A percentile compares a stretch with the other conserved stretches of the same genome.
Conservation (phyloP, 352 stramenopile species). For the Phytophthora brassicae region DNA sequence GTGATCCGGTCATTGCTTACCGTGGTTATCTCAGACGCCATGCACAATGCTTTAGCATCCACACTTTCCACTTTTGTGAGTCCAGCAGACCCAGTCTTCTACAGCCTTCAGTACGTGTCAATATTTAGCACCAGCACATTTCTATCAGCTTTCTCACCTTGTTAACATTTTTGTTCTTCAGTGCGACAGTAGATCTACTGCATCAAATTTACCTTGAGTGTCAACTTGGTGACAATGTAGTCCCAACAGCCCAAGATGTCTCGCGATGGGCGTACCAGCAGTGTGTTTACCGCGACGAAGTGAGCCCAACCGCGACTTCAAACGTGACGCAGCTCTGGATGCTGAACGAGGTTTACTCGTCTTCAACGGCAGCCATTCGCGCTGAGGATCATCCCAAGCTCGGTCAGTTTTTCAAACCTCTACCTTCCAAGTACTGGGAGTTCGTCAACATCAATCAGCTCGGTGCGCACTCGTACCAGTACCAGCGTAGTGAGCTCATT, state of each 20-base stretch:
- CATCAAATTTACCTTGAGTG: conserved; percentile 47
- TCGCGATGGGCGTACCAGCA: conserved; percentile 42
- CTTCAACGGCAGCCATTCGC: conserved; percentile 6
- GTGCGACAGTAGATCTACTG: conserved; percentile 43
- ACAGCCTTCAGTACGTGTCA: conserved; percentile 48
- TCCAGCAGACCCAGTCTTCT: conserved; percentile 49
- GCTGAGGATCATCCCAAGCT: conserved; percentile 27
- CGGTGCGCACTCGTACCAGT: conserved; percentile 29
- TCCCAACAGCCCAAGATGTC: conserved; percentile 24
- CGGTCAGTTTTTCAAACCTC: conserved; percentile 22
- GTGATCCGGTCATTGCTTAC: conserved; percentile 2
- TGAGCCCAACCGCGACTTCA: conserved; percentile 22
- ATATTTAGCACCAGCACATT: not conserved
- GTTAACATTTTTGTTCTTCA: conserved; percentile 8
- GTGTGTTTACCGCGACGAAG: conserved; percentile 27
- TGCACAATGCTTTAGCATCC: conserved; percentile 40
- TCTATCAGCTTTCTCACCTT: not conserved
- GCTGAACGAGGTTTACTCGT: conserved; percentile 15
- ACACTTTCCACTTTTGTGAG: conserved; percentile 41
- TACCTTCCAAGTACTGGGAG: conserved; percentile 30
- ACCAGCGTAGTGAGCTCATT: conserved; percentile 33
- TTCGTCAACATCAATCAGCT: conserved; percentile 34
- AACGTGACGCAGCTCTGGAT: conserved; percentile 38
- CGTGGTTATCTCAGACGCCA: conserved; percentile 27
- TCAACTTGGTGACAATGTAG: conserved; percentile 38